Percentiles rank a stretch among this genome's conserved stretches.
These are phyloP conservation scores for Austroboletus olivaceoglutinosus DNA, from an alignment of 1,284 basidiomycete genomes.

Conservation along the genomic window DNA sequence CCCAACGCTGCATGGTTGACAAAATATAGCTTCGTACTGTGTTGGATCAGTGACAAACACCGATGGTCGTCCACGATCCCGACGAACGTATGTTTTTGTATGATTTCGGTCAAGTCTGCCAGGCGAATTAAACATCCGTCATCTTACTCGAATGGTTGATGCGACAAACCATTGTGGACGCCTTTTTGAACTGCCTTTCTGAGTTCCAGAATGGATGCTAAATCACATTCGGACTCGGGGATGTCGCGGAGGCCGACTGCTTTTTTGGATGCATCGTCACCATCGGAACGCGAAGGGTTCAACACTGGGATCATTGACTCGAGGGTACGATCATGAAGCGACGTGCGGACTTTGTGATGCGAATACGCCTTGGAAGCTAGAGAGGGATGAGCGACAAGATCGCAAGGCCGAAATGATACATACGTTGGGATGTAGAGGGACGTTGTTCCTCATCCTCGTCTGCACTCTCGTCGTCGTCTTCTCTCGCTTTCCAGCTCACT, in stretches of 20 bases:
- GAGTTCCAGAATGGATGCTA: slow-evolving; percentile 78
- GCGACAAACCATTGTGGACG: slow-evolving; percentile 66
- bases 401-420: background rate
- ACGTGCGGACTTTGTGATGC: slow-evolving; percentile 92
- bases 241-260: slow-evolving; percentile 53
- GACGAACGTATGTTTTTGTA: slow-evolving; percentile 89
- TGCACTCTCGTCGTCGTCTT: slow-evolving; percentile 34
- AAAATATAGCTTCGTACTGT: slow-evolving; percentile 86
- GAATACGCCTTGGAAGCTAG: slow-evolving; percentile 57
- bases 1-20: slow-evolving; percentile 82
- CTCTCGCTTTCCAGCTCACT: slow-evolving; percentile 43
- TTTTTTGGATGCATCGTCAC: slow-evolving; percentile 18
- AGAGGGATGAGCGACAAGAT: slow-evolving; percentile 9
- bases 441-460: slow-evolving; percentile 22
- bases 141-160: background rate
- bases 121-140: background rate
- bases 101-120: slow-evolving; percentile 77
- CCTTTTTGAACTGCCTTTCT: slow-evolving; percentile 58
- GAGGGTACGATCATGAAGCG: slow-evolving; percentile 82
- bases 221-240: slow-evolving; percentile 73
- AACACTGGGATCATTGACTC: slow-evolving; percentile 86
- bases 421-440: slow-evolving; percentile 17
- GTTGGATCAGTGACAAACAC: slow-evolving; percentile 82
- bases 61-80: slow-evolving; percentile 83
- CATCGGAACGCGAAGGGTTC: slow-evolving; percentile 43